Percentiles rank a stretch among this genome's conserved stretches.
Conservation (phyloP, 495 filamentous ascomycete species). For the Terfezia claveryi region DNA sequence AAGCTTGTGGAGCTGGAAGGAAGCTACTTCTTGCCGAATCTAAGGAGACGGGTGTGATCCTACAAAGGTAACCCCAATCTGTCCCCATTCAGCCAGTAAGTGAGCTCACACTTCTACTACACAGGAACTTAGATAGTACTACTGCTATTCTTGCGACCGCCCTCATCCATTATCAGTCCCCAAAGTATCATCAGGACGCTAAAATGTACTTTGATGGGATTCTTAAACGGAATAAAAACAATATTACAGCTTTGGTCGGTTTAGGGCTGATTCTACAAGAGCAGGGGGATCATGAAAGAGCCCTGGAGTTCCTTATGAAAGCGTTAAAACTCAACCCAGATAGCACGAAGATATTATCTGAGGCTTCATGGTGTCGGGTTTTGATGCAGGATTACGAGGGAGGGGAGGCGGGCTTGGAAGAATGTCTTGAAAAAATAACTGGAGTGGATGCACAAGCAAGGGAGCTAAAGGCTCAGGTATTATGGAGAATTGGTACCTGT, state of each 20-base stretch:
- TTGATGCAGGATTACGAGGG: conserved; percentile 48
- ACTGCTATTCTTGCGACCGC: conserved; percentile 59
- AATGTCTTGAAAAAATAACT: conserved; percentile 38
- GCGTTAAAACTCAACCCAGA: conserved; percentile 46
- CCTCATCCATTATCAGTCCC: conserved; percentile 67
- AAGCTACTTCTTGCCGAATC: conserved; percentile 36
- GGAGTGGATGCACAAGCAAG: conserved; percentile 31
- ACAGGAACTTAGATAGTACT: conserved; percentile 41
- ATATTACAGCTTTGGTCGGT: conserved; percentile 64
- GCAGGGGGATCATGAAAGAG: conserved; percentile 62
- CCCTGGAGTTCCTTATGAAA: conserved; percentile 51
- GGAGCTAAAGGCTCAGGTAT: conserved; percentile 56
- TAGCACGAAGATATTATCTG: conserved; percentile 56
- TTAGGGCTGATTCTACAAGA: conserved; percentile 81
- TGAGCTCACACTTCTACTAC: conserved; percentile 2
- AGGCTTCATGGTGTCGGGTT: conserved; percentile 76
- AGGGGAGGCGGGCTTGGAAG: conserved; percentile 44
- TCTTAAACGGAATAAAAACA: conserved; percentile 43
- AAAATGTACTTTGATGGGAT: conserved; percentile 60
- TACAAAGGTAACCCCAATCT: conserved; percentile 28
- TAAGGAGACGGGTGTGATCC: conserved; percentile 37
- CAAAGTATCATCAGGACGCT: conserved; percentile 73
- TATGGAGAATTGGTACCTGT: conserved; percentile 74
- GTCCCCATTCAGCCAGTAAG: background rate
- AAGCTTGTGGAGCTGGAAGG: conserved; percentile 50